Evolutionary conservation across 768 basidiomycete genomes (phyloP).

Genomic region (Leccinum boreale): DNA sequence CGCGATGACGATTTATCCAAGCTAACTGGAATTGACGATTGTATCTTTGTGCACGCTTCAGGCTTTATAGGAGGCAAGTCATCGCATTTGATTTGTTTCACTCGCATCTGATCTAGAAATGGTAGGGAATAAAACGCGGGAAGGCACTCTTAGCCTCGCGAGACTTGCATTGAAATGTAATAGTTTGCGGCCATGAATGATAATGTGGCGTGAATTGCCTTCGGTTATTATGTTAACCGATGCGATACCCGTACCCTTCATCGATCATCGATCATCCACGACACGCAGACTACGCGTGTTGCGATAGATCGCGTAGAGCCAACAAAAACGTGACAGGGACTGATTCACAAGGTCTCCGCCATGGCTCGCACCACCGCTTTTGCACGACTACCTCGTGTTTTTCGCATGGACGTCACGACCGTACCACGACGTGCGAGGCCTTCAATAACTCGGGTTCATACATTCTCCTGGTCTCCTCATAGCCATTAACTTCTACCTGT

Average conservation of each 20-base stretch:
- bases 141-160: slow-evolving; percentile 82
- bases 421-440: slow-evolving; percentile 20
- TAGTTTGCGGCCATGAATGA: slow-evolving; percentile 15
- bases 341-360: slow-evolving; percentile 3
- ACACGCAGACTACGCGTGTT: slow-evolving; percentile 19
- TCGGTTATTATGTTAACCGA: slow-evolving; percentile 6
- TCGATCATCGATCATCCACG: not conserved
- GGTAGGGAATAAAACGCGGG: slow-evolving; percentile 83
- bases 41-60: slow-evolving; percentile 92
- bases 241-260: slow-evolving; percentile 6
- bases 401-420: slow-evolving; percentile 31
- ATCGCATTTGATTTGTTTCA: not conserved
- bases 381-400: slow-evolving; percentile 28
- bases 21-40: slow-evolving; percentile 70
- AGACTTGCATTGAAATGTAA: slow-evolving; percentile 52
- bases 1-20: slow-evolving; percentile 79
- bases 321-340: slow-evolving; percentile 10
- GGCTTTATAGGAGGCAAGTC: slow-evolving; percentile 91
- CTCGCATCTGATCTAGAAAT: slow-evolving; percentile 10
- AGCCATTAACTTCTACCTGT: slow-evolving; percentile 10
- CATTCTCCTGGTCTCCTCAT: slow-evolving; percentile 10
- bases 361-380: slow-evolving; percentile 4
- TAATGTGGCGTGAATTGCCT: slow-evolving; percentile 13
- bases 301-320: slow-evolving; percentile 3
- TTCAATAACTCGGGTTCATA: slow-evolving; percentile 14